Conservation (phyloP, 108 stramenopile genomes). For the Nitzschia sp. region DNA sequence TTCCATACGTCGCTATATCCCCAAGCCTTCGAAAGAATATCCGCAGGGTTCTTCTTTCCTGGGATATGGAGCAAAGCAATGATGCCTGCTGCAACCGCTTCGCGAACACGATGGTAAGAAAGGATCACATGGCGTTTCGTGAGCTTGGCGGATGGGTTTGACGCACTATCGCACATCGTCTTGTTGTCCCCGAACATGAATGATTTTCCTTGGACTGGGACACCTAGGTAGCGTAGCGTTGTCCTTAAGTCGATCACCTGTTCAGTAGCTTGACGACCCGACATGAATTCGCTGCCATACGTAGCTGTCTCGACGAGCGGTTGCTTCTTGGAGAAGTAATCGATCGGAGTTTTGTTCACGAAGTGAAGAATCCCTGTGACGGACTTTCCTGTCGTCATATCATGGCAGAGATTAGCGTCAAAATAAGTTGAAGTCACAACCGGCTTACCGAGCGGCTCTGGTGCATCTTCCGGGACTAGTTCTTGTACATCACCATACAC, state of each 20-base stretch:
- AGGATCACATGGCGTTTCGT: neutral
- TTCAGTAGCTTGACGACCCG: neutral
- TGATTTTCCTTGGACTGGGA: neutral
- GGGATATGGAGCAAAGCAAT: neutral
- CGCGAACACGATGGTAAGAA: neutral
- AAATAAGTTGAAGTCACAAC: too few species aligned
- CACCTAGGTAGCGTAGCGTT: neutral
- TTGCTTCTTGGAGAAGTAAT: too few species aligned
- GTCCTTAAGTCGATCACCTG: neutral
- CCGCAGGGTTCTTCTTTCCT: neutral
- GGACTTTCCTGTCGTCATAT: too few species aligned
- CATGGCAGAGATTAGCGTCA: too few species aligned
- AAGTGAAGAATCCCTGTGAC: too few species aligned
- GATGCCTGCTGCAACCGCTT: neutral
- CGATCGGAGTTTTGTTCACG: too few species aligned
- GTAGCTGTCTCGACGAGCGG: too few species aligned
- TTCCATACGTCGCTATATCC: too few species aligned
- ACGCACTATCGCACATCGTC: neutral
- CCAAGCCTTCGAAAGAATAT: too few species aligned
- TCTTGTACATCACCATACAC: too few species aligned
- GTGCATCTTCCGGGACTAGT: too few species aligned
- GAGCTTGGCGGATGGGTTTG: neutral
- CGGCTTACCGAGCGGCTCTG: too few species aligned
- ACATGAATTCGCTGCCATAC: neutral
- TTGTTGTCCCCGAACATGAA: neutral